A percentile compares a stretch with the other conserved stretches of the same genome.
These are phyloP conservation scores for Begonia loranthoides DNA, from an alignment of 306 rosid genomes.

Conservation along the genomic window DNA sequence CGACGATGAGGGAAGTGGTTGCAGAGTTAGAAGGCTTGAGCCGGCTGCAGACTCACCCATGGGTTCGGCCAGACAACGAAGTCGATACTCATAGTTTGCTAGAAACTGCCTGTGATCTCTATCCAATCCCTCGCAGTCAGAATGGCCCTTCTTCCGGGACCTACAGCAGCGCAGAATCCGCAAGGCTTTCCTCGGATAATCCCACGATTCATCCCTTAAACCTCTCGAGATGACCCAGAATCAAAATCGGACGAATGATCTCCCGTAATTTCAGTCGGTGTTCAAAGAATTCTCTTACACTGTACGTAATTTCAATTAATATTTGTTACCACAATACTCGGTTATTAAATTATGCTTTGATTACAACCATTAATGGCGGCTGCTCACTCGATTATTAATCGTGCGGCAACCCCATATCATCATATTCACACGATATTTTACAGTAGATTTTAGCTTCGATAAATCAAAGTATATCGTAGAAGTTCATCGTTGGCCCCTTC, in stretches of 20 bases:
- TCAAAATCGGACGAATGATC: too few relatives aligned
- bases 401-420: too few relatives aligned
- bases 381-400: too few relatives aligned
- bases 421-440: too few relatives aligned
- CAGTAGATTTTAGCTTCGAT: too few relatives aligned
- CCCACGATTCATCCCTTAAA: neutral
- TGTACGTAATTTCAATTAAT: too few relatives aligned
- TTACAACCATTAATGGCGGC: too few relatives aligned
- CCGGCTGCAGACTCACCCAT: neutral
- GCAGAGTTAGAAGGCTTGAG: constrained; percentile 1
- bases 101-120: neutral
- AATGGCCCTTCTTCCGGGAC: neutral
- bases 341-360: too few relatives aligned
- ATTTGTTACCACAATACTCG: too few relatives aligned
- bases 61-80: neutral
- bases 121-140: neutral
- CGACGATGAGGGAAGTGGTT: constrained; percentile 5
- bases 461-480: neutral
- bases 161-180: neutral
- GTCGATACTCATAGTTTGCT: neutral
- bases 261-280: too few relatives aligned
- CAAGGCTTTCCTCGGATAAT: neutral
- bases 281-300: too few relatives aligned
- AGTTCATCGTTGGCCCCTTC: constrained; percentile 11
- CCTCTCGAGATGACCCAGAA: neutral